Base-by-base conservation (phyloP, 2,329 filamentous ascomycete genomes). In the Reticulascus tulasneorum region DNA sequence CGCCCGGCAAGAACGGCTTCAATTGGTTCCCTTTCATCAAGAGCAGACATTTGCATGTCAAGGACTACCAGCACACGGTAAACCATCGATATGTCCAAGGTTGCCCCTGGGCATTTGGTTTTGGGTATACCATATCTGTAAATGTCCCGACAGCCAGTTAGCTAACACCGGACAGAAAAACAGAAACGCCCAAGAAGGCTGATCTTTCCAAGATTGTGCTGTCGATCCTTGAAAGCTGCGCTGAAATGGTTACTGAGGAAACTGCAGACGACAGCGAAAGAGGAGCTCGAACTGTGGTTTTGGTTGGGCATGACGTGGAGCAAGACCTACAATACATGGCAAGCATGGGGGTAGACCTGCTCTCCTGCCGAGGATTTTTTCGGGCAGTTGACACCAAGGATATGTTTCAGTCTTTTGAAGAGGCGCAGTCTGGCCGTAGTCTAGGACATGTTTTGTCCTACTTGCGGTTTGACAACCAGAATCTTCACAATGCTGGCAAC, bases 1-100 rank as follows among this genome's bases (percentile, higher is more conserved):
- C 75, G 0, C 84, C 86, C 4, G 86, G 86, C 1, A 50, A 64
- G 3, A 59, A 66, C 18, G 86, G 81, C 4, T 49, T 64, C 25
- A 70, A 79, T 23, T 96, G 90, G 89, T 75, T 77, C 46, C 49
- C 64, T 0, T 59, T 71, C 33, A 84, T 96, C 46, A 66, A 76
- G 20, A 77, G 75, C 10, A 75, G 83, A 18, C 93, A 98, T 58
- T 77, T 95, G 42, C 78, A 86, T 31, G 79, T 94, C 44, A 63
- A 66, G 17, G 90, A 97, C 50, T 70, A 86, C 49, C 59, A 66
- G 1, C 63, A 81, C 48, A 63, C 84, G 23, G 62, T 72, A 35
- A 98, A 98, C 60, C 54, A 55, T 1, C 62, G 75, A 11, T 93
- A 77, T 47, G 76, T 94, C 24, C 47, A 60, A 2, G 90, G 90